Percentiles rank a stretch among this genome's conserved stretches.
These are phyloP conservation scores for Penicillium taxi DNA, from an alignment of 495 filamentous ascomycete species.

Conservation along the genomic window DNA sequence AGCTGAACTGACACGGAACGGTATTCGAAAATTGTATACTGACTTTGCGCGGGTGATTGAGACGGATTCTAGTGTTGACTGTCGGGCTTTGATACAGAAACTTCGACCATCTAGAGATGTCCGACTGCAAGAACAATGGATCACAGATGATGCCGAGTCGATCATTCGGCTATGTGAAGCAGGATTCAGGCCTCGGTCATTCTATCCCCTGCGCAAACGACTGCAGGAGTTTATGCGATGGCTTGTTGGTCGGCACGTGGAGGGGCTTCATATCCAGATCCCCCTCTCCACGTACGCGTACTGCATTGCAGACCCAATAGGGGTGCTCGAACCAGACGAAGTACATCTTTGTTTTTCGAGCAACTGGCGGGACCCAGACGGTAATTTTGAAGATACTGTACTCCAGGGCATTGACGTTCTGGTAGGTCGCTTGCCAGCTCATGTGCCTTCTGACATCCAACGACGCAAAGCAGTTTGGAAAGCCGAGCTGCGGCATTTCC, in stretches of 20 bases:
- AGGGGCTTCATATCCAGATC: slow-evolving; percentile 63
- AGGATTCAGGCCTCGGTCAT: slow-evolving; percentile 56
- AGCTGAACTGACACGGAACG: slow-evolving; percentile 48
- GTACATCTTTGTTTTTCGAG: slow-evolving; percentile 74
- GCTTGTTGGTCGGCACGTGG: slow-evolving; percentile 47
- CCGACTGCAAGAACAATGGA: slow-evolving; percentile 31
- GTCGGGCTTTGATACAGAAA: slow-evolving; percentile 33
- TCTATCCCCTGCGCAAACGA: slow-evolving; percentile 50
- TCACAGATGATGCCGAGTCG: slow-evolving; percentile 23
- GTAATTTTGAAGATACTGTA: slow-evolving; percentile 51
- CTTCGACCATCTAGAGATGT: slow-evolving; percentile 21
- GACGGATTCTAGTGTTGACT: slow-evolving; percentile 26
- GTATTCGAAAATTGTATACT: slow-evolving; percentile 39
- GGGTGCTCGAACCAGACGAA: slow-evolving; percentile 62
- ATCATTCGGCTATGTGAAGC: slow-evolving; percentile 39
- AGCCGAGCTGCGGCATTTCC: slow-evolving; percentile 61
- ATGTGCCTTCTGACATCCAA: slow-evolving; percentile 78
- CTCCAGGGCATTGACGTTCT: slow-evolving; percentile 68
- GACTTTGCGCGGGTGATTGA: slow-evolving; percentile 54
- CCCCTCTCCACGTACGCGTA: slow-evolving; percentile 68
- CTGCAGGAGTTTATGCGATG: slow-evolving; percentile 47
- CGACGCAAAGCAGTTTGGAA: slow-evolving; percentile 56
- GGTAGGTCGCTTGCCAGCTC: slow-evolving; percentile 76
- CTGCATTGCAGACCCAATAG: slow-evolving; percentile 75
- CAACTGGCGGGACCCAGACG: slow-evolving; percentile 46